Base-by-base conservation (phyloP, 768 basidiomycete species). In the Tephrocybe sp. region DNA sequence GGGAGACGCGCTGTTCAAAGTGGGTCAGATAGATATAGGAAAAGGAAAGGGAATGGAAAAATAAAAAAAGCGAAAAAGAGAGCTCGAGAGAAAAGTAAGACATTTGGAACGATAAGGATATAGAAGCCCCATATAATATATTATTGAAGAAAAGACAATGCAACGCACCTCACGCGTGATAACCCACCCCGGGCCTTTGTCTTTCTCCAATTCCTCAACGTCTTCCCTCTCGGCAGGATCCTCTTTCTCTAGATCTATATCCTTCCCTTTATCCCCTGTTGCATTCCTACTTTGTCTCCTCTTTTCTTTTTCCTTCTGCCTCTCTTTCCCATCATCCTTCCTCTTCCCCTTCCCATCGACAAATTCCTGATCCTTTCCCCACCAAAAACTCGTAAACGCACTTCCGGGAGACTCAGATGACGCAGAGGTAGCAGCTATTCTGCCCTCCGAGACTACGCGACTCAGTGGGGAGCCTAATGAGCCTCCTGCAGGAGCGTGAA, bases 91-190 rank as follows among this genome's bases (percentile, higher is more conserved):
- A 12, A 12, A 30, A 30, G 28, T 6, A 30, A 12, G 28, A 12
- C 6, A 30, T 6, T 6, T 7, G 28, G 28, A 12, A 12, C 28
- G 28, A 30, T 30, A 12, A 30, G 9, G 21, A 22, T 35, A 3
- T 8, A 32, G 42, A 26, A 26, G 47, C 12, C 9, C 46, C 26
- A 42, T 47, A 30, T 9, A 54, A 49, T 43, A 39, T n/a, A 27
- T 47, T 30, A 31, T 28, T 4, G 34, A 26, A 27, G 18, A 44
- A 25, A 24, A 15, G 51, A 44, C 35, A 34, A 25, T 30, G 39
- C 24, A 34, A 54, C 64, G 44, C 36, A 72, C 73, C 56, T 65
- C 57, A 19, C 67, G 61, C 2, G 74, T 75, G 32, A 66, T 64
- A 30, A 69, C 56, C 55, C 68, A 67, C 5, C 68, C 71, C 30